These are phyloP conservation scores for Leishmania amazonensis DNA, from an alignment of 208 protist species.

Conservation along the genomic window DNA sequence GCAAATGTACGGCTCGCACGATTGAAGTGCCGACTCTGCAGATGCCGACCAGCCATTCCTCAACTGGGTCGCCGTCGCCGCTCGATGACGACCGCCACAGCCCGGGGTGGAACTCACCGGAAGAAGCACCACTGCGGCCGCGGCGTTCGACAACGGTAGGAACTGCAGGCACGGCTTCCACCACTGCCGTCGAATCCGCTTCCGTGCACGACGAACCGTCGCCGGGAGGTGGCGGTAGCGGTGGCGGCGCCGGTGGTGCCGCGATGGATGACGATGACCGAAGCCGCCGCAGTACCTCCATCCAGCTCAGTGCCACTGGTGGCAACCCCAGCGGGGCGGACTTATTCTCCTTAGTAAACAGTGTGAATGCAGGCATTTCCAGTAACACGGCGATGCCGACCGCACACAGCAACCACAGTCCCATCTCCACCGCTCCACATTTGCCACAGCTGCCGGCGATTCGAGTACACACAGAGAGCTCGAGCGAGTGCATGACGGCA, in stretches of 20 bases:
- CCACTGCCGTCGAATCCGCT: background rate
- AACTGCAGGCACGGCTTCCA: background rate
- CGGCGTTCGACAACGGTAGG: conserved; percentile 3
- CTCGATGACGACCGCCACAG: conserved; percentile 10
- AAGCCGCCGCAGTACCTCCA: conserved; percentile 14
- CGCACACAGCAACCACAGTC: conserved; percentile 3
- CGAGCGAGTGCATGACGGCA: conserved; percentile 58
- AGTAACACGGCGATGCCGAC: conserved; percentile 6
- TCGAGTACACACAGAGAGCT: conserved; percentile 49
- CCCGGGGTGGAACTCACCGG: conserved; percentile 21
- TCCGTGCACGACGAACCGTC: background rate
- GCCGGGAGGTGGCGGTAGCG: background rate
- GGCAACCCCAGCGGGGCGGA: background rate
- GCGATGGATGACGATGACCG: conserved; percentile 23
- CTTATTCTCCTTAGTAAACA: background rate
- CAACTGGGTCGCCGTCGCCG: conserved; percentile 8
- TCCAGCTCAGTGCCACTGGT: conserved; percentile 8
- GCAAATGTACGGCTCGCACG: background rate
- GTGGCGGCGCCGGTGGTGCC: background rate
- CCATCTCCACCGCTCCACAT: background rate
- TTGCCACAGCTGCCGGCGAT: background rate
- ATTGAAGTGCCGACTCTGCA: conserved; percentile 30
- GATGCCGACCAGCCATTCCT: conserved; percentile 5
- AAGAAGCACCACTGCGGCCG: conserved; percentile 19
- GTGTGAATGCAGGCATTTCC: background rate